Base-by-base conservation (phyloP, 176 grass and related monocot genomes). In the Bromus sterilis region DNA sequence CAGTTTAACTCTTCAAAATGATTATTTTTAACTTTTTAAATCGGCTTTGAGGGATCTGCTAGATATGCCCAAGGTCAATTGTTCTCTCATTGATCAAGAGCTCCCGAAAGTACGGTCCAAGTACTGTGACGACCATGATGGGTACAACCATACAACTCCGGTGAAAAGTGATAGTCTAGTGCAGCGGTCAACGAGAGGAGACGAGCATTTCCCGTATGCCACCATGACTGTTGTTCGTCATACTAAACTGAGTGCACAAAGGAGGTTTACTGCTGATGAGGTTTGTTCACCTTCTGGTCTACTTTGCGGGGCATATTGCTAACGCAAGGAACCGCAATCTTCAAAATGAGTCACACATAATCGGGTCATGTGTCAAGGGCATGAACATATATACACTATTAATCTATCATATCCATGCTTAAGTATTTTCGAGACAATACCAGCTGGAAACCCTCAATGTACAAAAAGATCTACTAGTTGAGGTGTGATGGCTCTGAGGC, bases 71-170 rank as follows among this genome's bases (percentile, higher is more conserved):
- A n/a, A 89, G 63, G 43, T 89, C 81, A 3, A 2, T 78, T 24
- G 84, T 93, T 21, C 91, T 93, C 18, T 84, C 91, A 1, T 43
- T 69, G 39, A 81, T 92, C 26, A 89, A 89, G 84, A 26, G 21
- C 12, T 81, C 84, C 1, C 32, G 43, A 9, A 93, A 93, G 51
- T 89, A 93, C 23, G 84, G 91, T 89, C 91, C 16, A 89, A 84
- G 65, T 92, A 92, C 76, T 89, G 89, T 11, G 84, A 89, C 75
- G 86, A 86, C 40, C 86, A 83, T 7, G 88, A 86, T 39, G 33
- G 26, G 4, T 92, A 92, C 31, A 92, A 83, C 32, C 84, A n/a
- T n/a, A n/a, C n/a, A n/a, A n/a, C 86, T 46, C 61, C 80, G 18
- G 83, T 92, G 20, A 92, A 88, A 80, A 83, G 29, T 2, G 36